phyloP scores from a whole-genome alignment of 2,329 filamentous ascomycete genomes.

The Penicillium expansum region DNA sequence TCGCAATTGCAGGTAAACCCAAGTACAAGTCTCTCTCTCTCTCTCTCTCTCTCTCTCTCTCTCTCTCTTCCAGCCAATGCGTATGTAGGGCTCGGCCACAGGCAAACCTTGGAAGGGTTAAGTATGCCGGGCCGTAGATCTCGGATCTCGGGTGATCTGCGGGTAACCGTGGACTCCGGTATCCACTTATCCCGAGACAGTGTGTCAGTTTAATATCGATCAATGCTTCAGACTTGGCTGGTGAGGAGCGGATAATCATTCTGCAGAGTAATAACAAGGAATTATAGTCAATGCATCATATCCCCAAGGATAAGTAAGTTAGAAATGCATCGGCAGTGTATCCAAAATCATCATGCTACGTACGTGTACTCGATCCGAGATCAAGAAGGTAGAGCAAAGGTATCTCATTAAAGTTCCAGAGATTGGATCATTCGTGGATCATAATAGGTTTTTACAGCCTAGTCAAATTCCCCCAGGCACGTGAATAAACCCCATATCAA shows the following conservation, averaged over 20 bases:
- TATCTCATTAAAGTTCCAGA: conserved; percentile 6
- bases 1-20: neutral
- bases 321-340: neutral
- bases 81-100: neutral
- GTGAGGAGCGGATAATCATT: neutral
- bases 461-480: neutral
- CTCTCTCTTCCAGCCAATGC: neutral
- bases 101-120: too few relatives aligned
- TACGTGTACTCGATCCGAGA: neutral
- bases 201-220: neutral
- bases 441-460: conserved; percentile 9
- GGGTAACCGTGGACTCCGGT: neutral
- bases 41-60: neutral
- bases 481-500: conserved; percentile 2
- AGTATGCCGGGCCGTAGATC: neutral
- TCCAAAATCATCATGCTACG: neutral
- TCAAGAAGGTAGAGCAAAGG: neutral
- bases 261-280: neutral
- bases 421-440: conserved; percentile 3
- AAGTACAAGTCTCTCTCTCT: neutral
- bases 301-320: neutral
- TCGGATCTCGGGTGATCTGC: neutral
- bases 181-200: neutral
- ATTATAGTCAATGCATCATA: neutral
- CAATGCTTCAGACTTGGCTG: neutral